phyloP scores from a whole-genome alignment of 768 basidiomycete species.

The Mycena floridula region DNA sequence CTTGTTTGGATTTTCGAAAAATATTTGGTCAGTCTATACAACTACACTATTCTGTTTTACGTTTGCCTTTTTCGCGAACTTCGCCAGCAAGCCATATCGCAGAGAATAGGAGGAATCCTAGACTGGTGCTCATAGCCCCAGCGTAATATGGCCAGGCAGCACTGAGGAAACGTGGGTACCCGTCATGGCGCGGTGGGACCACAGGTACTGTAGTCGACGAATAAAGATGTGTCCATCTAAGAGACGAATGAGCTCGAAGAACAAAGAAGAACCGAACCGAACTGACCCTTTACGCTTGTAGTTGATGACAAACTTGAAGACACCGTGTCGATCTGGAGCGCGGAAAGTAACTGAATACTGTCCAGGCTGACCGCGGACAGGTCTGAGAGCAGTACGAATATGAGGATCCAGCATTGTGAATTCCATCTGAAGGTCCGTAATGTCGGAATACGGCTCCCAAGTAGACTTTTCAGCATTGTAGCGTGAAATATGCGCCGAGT shows the following conservation, averaged over 20 bases:
- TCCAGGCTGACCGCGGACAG: conserved; percentile 51
- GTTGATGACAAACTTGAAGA: conserved; percentile 94
- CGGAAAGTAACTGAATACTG: conserved; percentile 81
- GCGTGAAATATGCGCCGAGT: conserved; percentile 64
- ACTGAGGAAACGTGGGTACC: conserved; percentile 90
- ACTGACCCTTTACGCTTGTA: conserved; percentile 84
- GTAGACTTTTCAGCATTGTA: conserved; percentile 46
- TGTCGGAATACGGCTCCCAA: conserved; percentile 70
- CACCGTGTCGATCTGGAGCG: conserved; percentile 92
- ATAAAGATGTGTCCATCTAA: conserved; percentile 70
- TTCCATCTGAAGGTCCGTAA: conserved; percentile 84
- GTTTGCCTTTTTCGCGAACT: conserved; percentile 55
- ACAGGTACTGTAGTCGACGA: conserved; percentile 76
- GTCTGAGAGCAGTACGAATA: conserved; percentile 70
- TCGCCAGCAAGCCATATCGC: conserved; percentile 86
- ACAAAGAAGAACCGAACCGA: neutral
- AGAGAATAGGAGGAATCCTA: conserved; percentile 82
- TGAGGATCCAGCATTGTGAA: conserved; percentile 99
- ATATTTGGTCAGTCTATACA: no score
- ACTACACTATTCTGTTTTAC: conserved; percentile 10
- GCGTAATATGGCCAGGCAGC: conserved; percentile 96
- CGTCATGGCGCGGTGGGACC: conserved; percentile 91
- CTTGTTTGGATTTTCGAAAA: no score
- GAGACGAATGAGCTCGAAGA: neutral
- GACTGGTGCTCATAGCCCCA: conserved; percentile 83